A percentile compares a stretch with the other conserved stretches of the same genome.
Conservation (phyloP, 441 rosid species). For the Raphanus hybrid region DNA sequence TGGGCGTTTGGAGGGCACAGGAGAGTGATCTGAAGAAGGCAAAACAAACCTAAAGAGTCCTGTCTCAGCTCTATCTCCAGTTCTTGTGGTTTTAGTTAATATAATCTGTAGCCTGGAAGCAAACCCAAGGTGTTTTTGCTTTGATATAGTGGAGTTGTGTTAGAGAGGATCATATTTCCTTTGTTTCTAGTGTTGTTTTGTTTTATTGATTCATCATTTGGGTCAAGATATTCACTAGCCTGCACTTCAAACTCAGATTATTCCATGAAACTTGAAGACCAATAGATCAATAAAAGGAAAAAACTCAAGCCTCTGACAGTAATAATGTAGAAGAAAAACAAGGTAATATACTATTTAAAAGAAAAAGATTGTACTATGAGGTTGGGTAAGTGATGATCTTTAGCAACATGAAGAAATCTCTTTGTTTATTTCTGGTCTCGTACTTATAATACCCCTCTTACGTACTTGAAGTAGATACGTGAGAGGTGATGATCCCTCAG, state of each 20-base stretch:
- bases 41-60: constrained; percentile 18
- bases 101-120: constrained; percentile 19
- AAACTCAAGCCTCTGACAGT: constrained; percentile 17
- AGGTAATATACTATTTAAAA: constrained; percentile 10
- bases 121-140: constrained; percentile 25
- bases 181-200: too few species aligned
- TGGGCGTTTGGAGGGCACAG: constrained; percentile 98
- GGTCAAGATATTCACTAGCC: background rate
- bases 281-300: background rate
- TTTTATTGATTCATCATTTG: too few species aligned
- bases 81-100: constrained; percentile 25
- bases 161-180: too few species aligned
- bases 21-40: constrained; percentile 54
- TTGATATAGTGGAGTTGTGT: background rate
- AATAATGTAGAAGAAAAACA: background rate
- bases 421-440: background rate
- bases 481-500: background rate
- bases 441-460: background rate
- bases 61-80: constrained; percentile 13
- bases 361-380: background rate
- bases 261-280: background rate
- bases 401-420: background rate
- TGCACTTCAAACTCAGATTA: background rate
- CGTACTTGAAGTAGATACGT: background rate
- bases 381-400: background rate